Evolutionary conservation across 2,329 filamentous ascomycete genomes (phyloP).

Genomic region (Colletotrichum gloeosporioides): DNA sequence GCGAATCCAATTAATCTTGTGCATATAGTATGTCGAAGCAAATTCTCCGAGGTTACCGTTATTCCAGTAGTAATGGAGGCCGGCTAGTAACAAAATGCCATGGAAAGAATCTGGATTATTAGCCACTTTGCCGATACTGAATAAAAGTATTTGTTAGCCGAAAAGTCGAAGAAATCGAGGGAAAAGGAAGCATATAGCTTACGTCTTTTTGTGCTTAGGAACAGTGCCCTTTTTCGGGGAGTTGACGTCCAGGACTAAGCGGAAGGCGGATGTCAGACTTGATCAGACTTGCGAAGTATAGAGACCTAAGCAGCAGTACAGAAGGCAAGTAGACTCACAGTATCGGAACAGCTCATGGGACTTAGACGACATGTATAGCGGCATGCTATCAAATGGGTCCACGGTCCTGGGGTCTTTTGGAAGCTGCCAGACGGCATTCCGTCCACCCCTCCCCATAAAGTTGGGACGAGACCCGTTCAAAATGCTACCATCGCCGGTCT

Average conservation of each 20-base stretch:
- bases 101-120: neutral
- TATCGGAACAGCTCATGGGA: neutral
- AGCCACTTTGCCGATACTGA: neutral
- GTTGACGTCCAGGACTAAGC: neutral
- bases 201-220: neutral
- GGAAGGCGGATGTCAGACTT: neutral
- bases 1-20: neutral
- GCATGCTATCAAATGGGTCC: neutral
- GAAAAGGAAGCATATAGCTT: neutral
- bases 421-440: neutral
- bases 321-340: neutral
- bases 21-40: neutral
- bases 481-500: neutral
- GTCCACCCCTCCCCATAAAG: neutral
- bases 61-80: neutral
- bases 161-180: neutral
- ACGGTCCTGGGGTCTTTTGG: neutral
- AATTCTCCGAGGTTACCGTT: neutral
- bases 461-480: neutral
- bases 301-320: neutral
- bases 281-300: neutral
- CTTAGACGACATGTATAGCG: neutral
- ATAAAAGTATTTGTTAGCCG: neutral
- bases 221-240: neutral
- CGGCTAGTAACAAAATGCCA: neutral